Evolutionary conservation across 2,329 filamentous ascomycete species (phyloP).

Genomic region (Claviceps sp.): DNA sequence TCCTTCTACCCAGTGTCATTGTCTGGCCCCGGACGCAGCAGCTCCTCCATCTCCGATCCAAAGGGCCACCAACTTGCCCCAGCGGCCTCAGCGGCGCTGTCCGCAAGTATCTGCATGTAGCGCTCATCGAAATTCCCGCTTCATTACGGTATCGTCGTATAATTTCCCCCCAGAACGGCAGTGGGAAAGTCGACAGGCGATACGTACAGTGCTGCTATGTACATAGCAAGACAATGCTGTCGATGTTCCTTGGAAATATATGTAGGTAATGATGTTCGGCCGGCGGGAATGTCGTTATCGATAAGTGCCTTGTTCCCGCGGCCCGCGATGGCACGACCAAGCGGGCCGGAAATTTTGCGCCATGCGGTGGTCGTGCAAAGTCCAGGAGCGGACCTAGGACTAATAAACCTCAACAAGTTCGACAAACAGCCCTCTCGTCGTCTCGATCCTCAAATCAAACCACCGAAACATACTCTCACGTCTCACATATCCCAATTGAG

Average conservation of each 20-base stretch:
- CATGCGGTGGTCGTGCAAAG: background rate
- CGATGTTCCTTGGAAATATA: background rate
- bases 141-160: conserved; percentile 5
- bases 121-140: conserved; percentile 9
- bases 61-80: conserved; percentile 1
- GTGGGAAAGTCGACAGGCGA: background rate
- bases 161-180: background rate
- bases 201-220: background rate
- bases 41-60: background rate
- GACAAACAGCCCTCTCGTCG: too few species aligned
- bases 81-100: conserved; percentile 4
- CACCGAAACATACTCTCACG: background rate
- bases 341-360: conserved; percentile 13
- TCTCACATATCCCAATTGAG: too few species aligned
- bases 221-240: background rate
- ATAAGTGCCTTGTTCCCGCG: background rate
- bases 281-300: conserved; percentile 3
- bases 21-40: background rate
- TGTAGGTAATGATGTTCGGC: too few species aligned
- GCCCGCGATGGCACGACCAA: background rate
- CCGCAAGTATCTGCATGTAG: conserved; percentile 9
- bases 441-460: background rate
- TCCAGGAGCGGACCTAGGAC: background rate
- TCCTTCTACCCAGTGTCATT: conserved; percentile 1
- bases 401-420: background rate